These are phyloP conservation scores for Psilocybe sp. DNA, from an alignment of 768 basidiomycete species.

Conservation along the genomic window DNA sequence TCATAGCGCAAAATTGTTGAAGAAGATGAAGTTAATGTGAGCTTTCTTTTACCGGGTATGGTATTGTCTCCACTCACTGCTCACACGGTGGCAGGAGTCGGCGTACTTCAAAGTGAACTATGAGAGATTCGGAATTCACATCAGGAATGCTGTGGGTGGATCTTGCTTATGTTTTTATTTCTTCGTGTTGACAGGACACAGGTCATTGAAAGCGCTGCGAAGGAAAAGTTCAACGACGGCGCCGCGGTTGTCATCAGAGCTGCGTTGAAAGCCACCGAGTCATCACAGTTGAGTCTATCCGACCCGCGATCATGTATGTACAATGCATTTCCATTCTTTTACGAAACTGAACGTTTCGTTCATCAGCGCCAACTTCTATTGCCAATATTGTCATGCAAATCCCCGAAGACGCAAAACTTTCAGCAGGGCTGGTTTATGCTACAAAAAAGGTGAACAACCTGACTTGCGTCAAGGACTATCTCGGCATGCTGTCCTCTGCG, in stretches of 20 bases:
- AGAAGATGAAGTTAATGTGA: conserved; percentile 68
- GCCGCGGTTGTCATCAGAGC: conserved; percentile 73
- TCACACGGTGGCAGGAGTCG: conserved; percentile 43
- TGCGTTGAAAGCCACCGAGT: conserved; percentile 66
- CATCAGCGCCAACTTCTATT: conserved; percentile 63
- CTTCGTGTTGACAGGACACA: conserved; percentile 28
- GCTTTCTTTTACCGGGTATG: conserved; percentile 21
- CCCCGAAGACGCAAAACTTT: conserved; percentile 58
- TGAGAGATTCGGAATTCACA: conserved; percentile 81
- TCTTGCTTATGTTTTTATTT: background rate
- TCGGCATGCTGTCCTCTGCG: conserved; percentile 74
- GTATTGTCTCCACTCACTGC: conserved; percentile 6
- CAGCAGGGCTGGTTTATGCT: conserved; percentile 56
- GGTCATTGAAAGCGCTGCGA: conserved; percentile 76
- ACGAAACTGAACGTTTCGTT: background rate
- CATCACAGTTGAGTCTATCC: conserved; percentile 53
- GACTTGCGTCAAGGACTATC: conserved; percentile 71
- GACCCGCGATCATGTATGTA: conserved; percentile 63
- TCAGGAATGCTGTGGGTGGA: conserved; percentile 74
- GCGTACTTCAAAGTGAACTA: conserved; percentile 87
- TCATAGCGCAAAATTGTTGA: conserved; percentile 43
- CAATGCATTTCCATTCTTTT: background rate
- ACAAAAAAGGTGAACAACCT: conserved; percentile 55
- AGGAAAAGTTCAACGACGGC: conserved; percentile 76
- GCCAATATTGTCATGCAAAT: conserved; percentile 64